Evolutionary conservation across 2,329 filamentous ascomycete species (phyloP), one percentile per base, ranked within the genome.

Genomic region (Ceratocystis colombiana): DNA sequence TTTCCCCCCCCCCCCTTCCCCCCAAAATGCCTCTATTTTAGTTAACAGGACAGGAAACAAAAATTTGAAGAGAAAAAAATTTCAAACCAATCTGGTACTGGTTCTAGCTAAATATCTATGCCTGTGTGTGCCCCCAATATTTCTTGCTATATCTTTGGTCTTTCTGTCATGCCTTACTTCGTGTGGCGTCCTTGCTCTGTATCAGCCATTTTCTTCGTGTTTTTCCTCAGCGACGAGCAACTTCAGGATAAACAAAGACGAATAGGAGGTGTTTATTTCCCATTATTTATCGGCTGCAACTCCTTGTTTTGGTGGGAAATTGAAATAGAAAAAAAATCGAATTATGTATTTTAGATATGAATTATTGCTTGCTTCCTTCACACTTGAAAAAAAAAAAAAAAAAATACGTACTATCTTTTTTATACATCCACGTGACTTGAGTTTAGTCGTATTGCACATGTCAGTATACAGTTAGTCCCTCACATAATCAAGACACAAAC

Each of bases 11-110:
- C n/a, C n/a, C n/a, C n/a, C n/a, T 41, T 30, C 28, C 64, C 25
- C 64, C 55, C 22, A 64, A 62, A 46, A 48, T 65, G 57, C 48
- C 55, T 59, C 28, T 28, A 44, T 44, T 48, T 55, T 59, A 64
- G 28, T 55, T 66, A 50, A 61, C 67, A 68, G 62, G 53, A 62
- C 64, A 61, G 65, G 64, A 66, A 67, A 67, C 22, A 64, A 67
- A 62, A 62, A 68, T 61, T 65, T 57, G 59, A 64, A 68, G 61
- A 65, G 66, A 66, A 68, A 68, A 68, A 68, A 66, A 66, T 22
- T 68, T 68, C 64, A 67, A 65, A 67, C 63, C 46, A 64, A 25
- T 65, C 15, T 25, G 37, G 30, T 67, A 22, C n/a, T 41, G 15
- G 46, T 46, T 30, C 25, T 55, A 17, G 5, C 28, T 37, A 10